Evolutionary conservation across 192 early-diverging fungal species (phyloP), one percentile per base, ranked within the genome.

Genomic region (Helicostylum pulchrum): DNA sequence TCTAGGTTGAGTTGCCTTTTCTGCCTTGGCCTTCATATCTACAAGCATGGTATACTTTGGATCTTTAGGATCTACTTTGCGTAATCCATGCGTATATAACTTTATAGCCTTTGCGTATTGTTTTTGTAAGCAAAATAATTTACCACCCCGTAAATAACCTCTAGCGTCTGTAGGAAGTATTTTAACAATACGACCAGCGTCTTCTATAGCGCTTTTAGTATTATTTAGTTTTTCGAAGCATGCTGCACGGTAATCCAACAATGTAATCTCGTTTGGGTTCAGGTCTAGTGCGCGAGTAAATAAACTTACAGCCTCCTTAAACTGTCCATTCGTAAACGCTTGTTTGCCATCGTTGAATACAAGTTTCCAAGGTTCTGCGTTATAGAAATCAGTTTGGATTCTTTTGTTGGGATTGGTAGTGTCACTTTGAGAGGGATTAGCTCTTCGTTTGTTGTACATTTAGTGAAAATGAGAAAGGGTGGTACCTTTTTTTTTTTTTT

Each of bases 211-310:
- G 10, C 20, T 11, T 5, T 62, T 42, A 4, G 39, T 9, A 10
- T 62, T 31, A 10, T 62, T 11, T 4, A 14, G 12, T 19, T 15
- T 36, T 23, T 48, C 46, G 19, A 34, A 62, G 2, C 39, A 31
- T 39, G 34, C 61, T 15, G 47, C 61, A 36, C 61, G 26, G 39
- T 31, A 51, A 51, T 62, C 61, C 48, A 62, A n/a, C 19, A 51
- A 46, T 19, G 46, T 39, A 26, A 36, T 10, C 15, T 51, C 21
- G 7, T 36, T 36, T 34, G 32, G 34, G 19, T 62, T 36, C 17
- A 50, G 36, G 1, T 34, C 9, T 20, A 62, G 34, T 2, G 32
- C 34, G n/a, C 61, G 61, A 8, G 61, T 51, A 51, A 62, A 62
- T 5, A 50, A 49, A 5, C 15, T n/a, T 11, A 20, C 20, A 1